These are phyloP conservation scores for Penicillium verrucosum DNA, from an alignment of 2,329 filamentous ascomycete species.

Conservation along the genomic window DNA sequence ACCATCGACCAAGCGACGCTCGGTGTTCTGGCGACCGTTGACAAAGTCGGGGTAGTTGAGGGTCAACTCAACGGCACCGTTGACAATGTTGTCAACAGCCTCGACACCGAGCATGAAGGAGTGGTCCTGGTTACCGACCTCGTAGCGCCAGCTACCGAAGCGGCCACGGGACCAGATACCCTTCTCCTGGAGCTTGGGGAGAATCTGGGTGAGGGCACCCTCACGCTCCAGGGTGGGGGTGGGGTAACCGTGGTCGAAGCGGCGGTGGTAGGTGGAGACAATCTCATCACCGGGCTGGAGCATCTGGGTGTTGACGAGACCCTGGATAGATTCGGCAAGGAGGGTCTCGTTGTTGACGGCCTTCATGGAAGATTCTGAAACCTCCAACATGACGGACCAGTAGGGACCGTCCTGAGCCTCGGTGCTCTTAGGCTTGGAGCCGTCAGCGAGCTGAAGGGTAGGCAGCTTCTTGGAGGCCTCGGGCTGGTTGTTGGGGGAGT, in stretches of 20 bases:
- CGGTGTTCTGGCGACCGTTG: conserved; percentile 65
- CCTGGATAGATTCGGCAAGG: conserved; percentile 87
- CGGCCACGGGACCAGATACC: conserved; percentile 94
- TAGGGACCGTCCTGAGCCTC: conserved; percentile 85
- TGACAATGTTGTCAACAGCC: conserved; percentile 85
- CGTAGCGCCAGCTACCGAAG: conserved; percentile 97
- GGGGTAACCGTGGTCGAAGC: conserved; percentile 97
- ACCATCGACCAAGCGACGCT: conserved; percentile 61
- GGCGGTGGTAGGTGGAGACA: conserved; percentile 95
- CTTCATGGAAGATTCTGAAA: conserved; percentile 95
- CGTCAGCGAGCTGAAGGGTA: conserved; percentile 80
- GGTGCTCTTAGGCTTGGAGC: conserved; percentile 70
- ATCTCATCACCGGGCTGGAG: conserved; percentile 88
- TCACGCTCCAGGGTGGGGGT: conserved; percentile 94
- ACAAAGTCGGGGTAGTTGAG: conserved; percentile 97
- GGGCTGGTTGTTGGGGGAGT: conserved; percentile 98
- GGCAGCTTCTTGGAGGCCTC: conserved; percentile 74
- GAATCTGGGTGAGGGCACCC: conserved; percentile 84
- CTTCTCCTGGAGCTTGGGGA: conserved; percentile 86
- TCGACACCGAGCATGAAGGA: conserved; percentile 97
- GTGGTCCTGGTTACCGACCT: conserved; percentile 96
- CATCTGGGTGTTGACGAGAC: conserved; percentile 97
- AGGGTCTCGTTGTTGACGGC: conserved; percentile 83
- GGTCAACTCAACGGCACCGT: conserved; percentile 84
- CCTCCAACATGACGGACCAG: conserved; percentile 99